phyloP scores from a whole-genome alignment of 768 basidiomycete species.

The Auricularia auricula-judae region DNA sequence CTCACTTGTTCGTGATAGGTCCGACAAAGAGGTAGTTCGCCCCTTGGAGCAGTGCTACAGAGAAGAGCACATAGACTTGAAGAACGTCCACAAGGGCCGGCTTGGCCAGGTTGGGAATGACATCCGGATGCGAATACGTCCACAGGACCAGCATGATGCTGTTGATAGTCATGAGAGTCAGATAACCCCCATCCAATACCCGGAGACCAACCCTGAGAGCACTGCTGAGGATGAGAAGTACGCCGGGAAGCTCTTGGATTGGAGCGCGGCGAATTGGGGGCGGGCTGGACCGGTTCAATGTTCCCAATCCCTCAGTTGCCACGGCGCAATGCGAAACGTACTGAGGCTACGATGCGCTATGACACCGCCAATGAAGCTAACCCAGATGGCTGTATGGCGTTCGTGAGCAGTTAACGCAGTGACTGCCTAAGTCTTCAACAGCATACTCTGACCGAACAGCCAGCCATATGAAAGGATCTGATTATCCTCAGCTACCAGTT shows the following conservation, averaged over 20 bases:
- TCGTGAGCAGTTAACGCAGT: neutral
- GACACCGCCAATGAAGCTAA: conserved; percentile 54
- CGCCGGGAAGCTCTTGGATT: conserved; percentile 63
- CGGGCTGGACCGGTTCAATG: conserved; percentile 34
- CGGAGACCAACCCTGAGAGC: conserved; percentile 26
- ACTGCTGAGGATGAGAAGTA: conserved; percentile 56
- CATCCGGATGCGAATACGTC: conserved; percentile 47
- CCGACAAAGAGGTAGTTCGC: conserved; percentile 62
- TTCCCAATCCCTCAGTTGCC: neutral
- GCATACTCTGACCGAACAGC: neutral
- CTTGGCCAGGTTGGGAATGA: conserved; percentile 33
- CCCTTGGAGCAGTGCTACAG: conserved; percentile 36
- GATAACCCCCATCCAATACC: neutral
- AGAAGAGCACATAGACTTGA: conserved; percentile 47
- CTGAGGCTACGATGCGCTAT: conserved; percentile 13
- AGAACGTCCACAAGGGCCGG: conserved; percentile 50
- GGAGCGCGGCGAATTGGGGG: conserved; percentile 61
- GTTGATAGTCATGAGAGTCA: neutral
- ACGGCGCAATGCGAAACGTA: neutral
- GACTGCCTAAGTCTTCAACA: neutral
- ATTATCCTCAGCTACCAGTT: too few relatives aligned
- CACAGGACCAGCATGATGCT: conserved; percentile 41
- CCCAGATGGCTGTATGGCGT: conserved; percentile 37
- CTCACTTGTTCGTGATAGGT: conserved; percentile 59
- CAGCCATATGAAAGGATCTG: neutral